phyloP scores from a whole-genome alignment of 1,284 basidiomycete genomes.

The Ustilago sp. region DNA sequence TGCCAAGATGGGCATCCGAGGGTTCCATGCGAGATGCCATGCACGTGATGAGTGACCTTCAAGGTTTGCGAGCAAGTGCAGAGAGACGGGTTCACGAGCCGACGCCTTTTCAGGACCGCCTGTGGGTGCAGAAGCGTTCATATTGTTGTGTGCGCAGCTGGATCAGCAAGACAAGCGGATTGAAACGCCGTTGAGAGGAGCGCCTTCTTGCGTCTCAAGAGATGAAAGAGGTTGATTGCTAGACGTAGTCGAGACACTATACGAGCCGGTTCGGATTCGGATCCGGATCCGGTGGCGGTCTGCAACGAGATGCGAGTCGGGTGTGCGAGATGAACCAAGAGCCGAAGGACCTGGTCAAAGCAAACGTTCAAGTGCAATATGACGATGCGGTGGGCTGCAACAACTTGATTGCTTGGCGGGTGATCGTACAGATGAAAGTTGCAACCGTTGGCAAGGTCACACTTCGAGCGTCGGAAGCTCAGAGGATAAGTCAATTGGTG shows the following conservation, averaged over 20 bases:
- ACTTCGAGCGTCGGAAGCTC: background rate
- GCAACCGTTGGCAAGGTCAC: slow-evolving; percentile 2
- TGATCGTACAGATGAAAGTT: background rate
- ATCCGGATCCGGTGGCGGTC: background rate
- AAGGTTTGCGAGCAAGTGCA: slow-evolving; percentile 45
- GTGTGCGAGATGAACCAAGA: background rate
- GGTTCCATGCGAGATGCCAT: slow-evolving; percentile 94
- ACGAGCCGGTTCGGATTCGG: background rate
- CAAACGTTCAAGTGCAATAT: background rate
- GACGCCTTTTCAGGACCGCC: slow-evolving; percentile 5
- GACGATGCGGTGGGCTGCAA: background rate
- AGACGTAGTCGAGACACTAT: background rate
- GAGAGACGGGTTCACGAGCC: slow-evolving; percentile 11
- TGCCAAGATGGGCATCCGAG: slow-evolving; percentile 82
- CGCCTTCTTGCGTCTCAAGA: no score
- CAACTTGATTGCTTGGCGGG: background rate
- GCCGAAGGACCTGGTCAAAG: background rate
- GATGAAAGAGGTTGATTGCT: background rate
- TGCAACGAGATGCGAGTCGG: background rate
- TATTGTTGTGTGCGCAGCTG: slow-evolving; percentile 4
- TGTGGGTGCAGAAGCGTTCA: slow-evolving; percentile 12
- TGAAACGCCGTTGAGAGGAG: background rate
- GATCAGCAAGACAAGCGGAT: background rate
- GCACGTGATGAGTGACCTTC: slow-evolving; percentile 66
- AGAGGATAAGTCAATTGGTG: background rate